These are phyloP conservation scores for Clitocybe nebularis DNA, from an alignment of 1,284 basidiomycete species.

Conservation along the genomic window DNA sequence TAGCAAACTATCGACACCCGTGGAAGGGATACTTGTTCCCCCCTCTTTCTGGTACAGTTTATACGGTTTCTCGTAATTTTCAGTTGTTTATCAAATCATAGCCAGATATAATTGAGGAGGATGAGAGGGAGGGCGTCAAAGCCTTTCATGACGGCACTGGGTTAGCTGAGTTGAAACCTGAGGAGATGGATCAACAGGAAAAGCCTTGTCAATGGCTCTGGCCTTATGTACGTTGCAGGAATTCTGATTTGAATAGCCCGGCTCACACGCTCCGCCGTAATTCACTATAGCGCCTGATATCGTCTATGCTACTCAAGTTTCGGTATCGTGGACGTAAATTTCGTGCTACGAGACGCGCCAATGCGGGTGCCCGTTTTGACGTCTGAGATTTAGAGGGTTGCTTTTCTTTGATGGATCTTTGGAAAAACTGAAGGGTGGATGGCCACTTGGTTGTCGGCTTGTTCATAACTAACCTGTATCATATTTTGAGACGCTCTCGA, in stretches of 20 bases:
- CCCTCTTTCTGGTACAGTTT: too few species aligned
- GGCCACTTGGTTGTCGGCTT: too few species aligned
- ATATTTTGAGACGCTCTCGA: neutral
- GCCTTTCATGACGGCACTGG: neutral
- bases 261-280: too few species aligned
- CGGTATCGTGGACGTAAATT: neutral
- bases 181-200: too few species aligned
- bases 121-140: neutral
- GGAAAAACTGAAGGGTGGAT: too few species aligned
- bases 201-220: too few species aligned
- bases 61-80: too few species aligned
- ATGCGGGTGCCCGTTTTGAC: neutral
- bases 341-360: neutral
- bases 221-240: too few species aligned
- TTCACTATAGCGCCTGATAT: slow-evolving; percentile 4
- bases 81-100: too few species aligned
- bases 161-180: neutral
- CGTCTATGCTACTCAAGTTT: slow-evolving; percentile 1
- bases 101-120: slow-evolving; percentile 3
- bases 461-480: too few species aligned
- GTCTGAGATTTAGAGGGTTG: neutral
- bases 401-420: too few species aligned
- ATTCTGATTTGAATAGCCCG: too few species aligned
- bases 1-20: slow-evolving; percentile 3
- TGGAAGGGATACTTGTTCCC: neutral